Evolutionary conservation across 2,329 filamentous ascomycete species (phyloP), one percentile per base, ranked within the genome.

Genomic region (Exophiala alcalophila): DNA sequence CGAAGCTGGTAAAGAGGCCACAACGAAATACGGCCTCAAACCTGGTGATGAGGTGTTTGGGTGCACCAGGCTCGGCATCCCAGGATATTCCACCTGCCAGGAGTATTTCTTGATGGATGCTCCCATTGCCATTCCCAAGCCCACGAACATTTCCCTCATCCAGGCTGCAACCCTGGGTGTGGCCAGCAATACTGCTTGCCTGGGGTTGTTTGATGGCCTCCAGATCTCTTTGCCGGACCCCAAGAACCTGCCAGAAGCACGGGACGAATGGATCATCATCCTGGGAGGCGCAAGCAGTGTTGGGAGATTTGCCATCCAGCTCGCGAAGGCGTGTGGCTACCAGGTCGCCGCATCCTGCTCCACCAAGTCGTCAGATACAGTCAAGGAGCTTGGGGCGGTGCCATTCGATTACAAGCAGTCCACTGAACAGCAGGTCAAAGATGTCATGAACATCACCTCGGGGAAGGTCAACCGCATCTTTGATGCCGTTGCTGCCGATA

Each of bases 21-120:
- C 55, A 19, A 45, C 50, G 10, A 44, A 44, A 10, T 50, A 53
- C 36, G 45, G 47, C 25, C 60, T 62, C 49, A 58, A 59, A 43
- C 48, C 55, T 28, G 61, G 61, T 2, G 59, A 62, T 44, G 33
- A 55, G 12, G 59, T 63, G 10, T 60, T 51, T 48, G 61, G 60
- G 15, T 61, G 61, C 43, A 59, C 58, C 3, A 54, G 61, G 25
- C 40, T 63, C 5, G 61, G 61, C 1, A 38, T 12, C 4, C 39
- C 42, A 16, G 54, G 51, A 11, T 57, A 61, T 40, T 46, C 48
- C 11, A 39, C 57, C 11, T 57, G 50, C 34, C 57, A 60, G 36
- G 59, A 64, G 55, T 60, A 61, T 56, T 55, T 59, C 31, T 49
- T 65, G 21, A 60, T 62, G 53, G 59, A 62, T 40, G 58, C 59